phyloP scores from a whole-genome alignment of 2,329 filamentous ascomycete genomes.

The Escovopsis sp. region DNA sequence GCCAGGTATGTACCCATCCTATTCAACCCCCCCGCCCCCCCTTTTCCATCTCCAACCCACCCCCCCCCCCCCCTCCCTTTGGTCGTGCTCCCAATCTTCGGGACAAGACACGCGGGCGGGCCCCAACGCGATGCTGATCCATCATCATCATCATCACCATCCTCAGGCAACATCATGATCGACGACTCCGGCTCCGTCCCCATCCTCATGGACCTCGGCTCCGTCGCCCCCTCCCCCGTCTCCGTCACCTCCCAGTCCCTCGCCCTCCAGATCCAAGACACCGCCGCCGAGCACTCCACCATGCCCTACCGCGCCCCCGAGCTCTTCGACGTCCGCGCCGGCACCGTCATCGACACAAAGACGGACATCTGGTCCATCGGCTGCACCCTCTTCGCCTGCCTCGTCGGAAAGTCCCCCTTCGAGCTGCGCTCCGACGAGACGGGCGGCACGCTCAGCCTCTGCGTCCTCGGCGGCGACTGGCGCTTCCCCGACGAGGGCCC shows the following conservation, averaged over 20 bases:
- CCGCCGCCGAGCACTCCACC: constrained; percentile 87
- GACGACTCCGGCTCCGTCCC: constrained; percentile 76
- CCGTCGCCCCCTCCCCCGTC: constrained; percentile 72
- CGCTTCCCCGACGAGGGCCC: constrained; percentile 81
- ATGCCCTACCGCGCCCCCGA: constrained; percentile 98
- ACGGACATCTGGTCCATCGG: constrained; percentile 97
- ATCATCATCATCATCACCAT: too few relatives aligned
- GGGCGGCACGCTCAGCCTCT: constrained; percentile 82
- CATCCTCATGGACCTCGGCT: constrained; percentile 95
- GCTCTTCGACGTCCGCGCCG: constrained; percentile 94
- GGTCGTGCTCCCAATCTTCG: too few relatives aligned
- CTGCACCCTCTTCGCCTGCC: constrained; percentile 92
- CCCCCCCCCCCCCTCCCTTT: too few relatives aligned
- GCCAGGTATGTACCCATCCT: constrained; percentile 47
- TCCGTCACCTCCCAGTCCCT: constrained; percentile 81
- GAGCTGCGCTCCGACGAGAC: constrained; percentile 94
- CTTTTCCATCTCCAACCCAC: not conserved
- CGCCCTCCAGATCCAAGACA: constrained; percentile 85
- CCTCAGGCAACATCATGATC: constrained; percentile 86
- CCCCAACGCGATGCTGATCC: too few relatives aligned
- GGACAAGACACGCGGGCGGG: too few relatives aligned
- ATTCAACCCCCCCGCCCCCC: not conserved
- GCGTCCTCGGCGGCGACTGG: constrained; percentile 89
- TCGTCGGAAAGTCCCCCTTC: constrained; percentile 93
- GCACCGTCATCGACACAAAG: constrained; percentile 82